Evolutionary conservation across 2,329 filamentous ascomycete genomes (phyloP), one percentile per base, ranked within the genome.

Genomic region (Epichloe hybrida): DNA sequence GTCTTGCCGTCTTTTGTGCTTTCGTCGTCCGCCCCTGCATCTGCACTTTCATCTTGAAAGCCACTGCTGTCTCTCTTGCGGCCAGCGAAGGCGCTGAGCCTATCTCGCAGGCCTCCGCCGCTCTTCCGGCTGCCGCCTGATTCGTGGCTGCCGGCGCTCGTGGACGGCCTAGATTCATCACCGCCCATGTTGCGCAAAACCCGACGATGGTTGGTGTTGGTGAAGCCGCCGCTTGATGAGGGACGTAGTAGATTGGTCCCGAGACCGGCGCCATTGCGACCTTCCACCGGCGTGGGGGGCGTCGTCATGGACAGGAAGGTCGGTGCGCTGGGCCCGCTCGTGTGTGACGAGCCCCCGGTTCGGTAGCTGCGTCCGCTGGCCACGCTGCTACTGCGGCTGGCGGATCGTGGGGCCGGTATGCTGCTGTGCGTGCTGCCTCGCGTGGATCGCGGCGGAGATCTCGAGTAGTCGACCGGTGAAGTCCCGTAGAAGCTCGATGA

Each of bases 401-500:
- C 62, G 5, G 72, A 69, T 11, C 69, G 68, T 17, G 69, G 69
- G 1, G 63, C 64, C 1, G 70, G 69, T 47, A 74, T 71, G 48
- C 71, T 74, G 36, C 72, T 72, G 49, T 73, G 71, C 13, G 73
- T 71, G 52, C 66, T 70, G 50, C 72, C 71, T 35, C 70, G 69
- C 45, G 77, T 64, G 3, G 76, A 79, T 42, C 72, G 69, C 2
- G 77, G 77, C 13, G 77, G 77, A 9, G 77, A 80, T 45, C 77
- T 73, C 15, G 77, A 80, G 57, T 75, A 80, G 62, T 81, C 77
- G 1, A 80, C 68, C 2, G 74, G 72, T 27, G 75, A 76, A 15
- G 68, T 68, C 35, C 72, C 75, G 58, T 75, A 76, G 17, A 77
- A 51, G 53, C 76, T 79, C 2, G 74, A 73, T 42, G 75, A 78